These are phyloP conservation scores for Sphaceloma murrayae DNA, from an alignment of 2,329 filamentous ascomycete species.

Conservation along the genomic window DNA sequence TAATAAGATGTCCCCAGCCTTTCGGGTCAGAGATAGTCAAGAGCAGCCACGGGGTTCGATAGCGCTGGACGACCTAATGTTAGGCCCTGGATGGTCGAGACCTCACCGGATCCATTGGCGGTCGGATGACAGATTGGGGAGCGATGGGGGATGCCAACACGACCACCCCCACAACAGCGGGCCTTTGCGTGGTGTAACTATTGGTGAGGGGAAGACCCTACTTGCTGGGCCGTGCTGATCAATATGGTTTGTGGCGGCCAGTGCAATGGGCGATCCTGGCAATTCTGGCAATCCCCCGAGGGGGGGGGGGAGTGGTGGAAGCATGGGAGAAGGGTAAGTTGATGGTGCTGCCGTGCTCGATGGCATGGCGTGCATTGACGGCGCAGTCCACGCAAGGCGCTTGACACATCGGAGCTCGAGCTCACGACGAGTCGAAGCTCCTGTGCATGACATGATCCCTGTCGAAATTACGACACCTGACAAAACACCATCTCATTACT, in stretches of 20 bases:
- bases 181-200: conserved; percentile 5
- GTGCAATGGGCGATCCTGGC: not conserved
- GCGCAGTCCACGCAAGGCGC: conserved; percentile 3
- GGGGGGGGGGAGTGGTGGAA: not conserved
- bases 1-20: conserved; percentile 1
- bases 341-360: no score
- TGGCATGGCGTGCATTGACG: conserved; percentile 14
- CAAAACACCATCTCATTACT: not conserved
- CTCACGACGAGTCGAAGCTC: not conserved
- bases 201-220: conserved; percentile 4
- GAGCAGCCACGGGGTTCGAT: conserved; percentile 3
- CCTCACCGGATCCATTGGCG: conserved; percentile 3
- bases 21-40: conserved; percentile 1
- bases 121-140: not conserved
- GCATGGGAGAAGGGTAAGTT: no score
- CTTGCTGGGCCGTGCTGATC: not conserved
- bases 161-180: not conserved
- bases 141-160: not conserved
- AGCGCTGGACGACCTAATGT: conserved; percentile 3
- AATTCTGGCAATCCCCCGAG: conserved; percentile 6
- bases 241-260: conserved; percentile 1
- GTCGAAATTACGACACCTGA: not conserved
- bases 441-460: no score
- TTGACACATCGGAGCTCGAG: conserved; percentile 5
- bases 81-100: conserved; percentile 8